phyloP scores from a whole-genome alignment of 83 land plant species.

The Larix sibirica region DNA sequence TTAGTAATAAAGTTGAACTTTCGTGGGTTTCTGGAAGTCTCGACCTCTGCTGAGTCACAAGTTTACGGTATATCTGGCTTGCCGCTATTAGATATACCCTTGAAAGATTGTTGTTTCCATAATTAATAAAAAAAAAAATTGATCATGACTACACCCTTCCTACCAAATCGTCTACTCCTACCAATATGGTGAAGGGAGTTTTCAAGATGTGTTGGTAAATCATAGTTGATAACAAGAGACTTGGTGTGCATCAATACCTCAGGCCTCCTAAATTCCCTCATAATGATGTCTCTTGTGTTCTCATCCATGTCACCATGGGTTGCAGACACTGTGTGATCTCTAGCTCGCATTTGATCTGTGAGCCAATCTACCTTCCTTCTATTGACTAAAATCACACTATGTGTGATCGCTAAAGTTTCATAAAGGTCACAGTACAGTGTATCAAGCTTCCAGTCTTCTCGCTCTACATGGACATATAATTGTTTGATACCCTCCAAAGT shows the following conservation, averaged over 20 bases:
- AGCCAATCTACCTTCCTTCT: constrained; percentile 66
- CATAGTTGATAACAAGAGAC: constrained; percentile 21
- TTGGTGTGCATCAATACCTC: constrained; percentile 66
- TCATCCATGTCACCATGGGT: constrained; percentile 98
- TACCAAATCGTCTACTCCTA: constrained; percentile 44
- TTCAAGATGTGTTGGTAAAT: too few species aligned
- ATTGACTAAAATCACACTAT: constrained; percentile 67
- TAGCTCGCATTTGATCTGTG: constrained; percentile 54
- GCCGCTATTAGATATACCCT: too few species aligned
- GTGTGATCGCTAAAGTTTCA: constrained; percentile 61
- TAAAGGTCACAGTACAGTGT: constrained; percentile 58
- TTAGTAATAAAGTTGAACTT: constrained; percentile 48
- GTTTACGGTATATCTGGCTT: too few species aligned
- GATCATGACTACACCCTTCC: constrained; percentile 65
- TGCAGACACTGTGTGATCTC: constrained; percentile 61
- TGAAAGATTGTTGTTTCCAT: too few species aligned
- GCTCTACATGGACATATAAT: constrained; percentile 56
- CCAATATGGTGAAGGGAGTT: too few species aligned
- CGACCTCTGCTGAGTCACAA: too few species aligned
- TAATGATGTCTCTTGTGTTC: constrained; percentile 71
- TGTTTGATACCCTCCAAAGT: constrained; percentile 72
- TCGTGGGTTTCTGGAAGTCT: too few species aligned
- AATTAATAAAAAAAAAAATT: too few species aligned
- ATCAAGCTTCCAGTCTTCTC: constrained; percentile 60
- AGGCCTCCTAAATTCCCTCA: constrained; percentile 73